Conservation (phyloP, 352 stramenopile genomes). For the Phytophthora nicotianae region DNA sequence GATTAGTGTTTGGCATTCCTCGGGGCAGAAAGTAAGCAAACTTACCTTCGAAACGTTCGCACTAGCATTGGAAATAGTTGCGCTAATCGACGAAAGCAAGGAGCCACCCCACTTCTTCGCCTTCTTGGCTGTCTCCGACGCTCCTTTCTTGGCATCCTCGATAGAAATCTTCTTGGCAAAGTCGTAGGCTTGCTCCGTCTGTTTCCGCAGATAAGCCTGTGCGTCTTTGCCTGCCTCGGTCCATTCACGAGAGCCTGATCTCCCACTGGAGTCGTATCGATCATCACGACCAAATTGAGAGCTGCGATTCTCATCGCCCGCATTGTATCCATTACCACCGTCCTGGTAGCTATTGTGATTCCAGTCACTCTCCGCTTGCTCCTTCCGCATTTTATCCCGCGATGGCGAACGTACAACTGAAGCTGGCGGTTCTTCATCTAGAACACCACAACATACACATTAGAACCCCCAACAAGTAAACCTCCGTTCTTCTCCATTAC, state of each 20-base stretch:
- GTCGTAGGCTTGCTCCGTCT: slow-evolving; percentile 85
- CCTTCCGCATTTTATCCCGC: slow-evolving; percentile 32
- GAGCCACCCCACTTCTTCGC: slow-evolving; percentile 88
- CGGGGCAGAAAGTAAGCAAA: neutral
- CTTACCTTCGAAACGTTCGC: slow-evolving; percentile 61
- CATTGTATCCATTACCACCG: slow-evolving; percentile 26
- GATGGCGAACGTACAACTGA: slow-evolving; percentile 22
- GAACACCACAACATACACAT: neutral
- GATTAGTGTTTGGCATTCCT: neutral
- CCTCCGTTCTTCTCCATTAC: slow-evolving; percentile 14
- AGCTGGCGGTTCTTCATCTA: slow-evolving; percentile 42
- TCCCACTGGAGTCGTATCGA: slow-evolving; percentile 36
- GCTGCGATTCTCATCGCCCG: slow-evolving; percentile 13
- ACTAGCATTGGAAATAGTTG: slow-evolving; percentile 70
- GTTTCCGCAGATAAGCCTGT: slow-evolving; percentile 76
- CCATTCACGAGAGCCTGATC: slow-evolving; percentile 30
- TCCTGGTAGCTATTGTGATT: slow-evolving; percentile 31
- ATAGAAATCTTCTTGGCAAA: slow-evolving; percentile 91
- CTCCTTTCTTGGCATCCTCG: slow-evolving; percentile 85
- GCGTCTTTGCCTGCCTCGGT: slow-evolving; percentile 52
- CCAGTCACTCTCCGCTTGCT: slow-evolving; percentile 28
- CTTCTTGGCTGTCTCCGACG: slow-evolving; percentile 85
- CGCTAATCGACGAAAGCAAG: slow-evolving; percentile 79
- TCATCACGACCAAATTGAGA: slow-evolving; percentile 33
- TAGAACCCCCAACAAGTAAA: slow-evolving; percentile 4